Evolutionary conservation across 495 filamentous ascomycete species (phyloP).

Genomic region (Immersiella caudata): DNA sequence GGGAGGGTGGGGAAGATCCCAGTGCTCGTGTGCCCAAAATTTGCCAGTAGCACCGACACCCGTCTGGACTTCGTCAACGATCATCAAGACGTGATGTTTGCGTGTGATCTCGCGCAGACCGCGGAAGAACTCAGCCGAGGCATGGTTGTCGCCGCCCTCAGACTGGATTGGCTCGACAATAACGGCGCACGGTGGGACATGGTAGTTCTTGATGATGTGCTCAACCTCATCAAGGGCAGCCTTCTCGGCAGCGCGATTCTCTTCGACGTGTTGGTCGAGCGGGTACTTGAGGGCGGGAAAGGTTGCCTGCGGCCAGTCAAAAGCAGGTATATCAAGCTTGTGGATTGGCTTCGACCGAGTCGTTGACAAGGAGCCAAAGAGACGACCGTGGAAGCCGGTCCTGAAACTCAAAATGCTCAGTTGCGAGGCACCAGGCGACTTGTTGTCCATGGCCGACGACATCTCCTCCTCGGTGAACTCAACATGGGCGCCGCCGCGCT

Average conservation of each 20-base stretch:
- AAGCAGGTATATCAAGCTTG: slow-evolving; percentile 97
- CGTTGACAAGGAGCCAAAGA: slow-evolving; percentile 90
- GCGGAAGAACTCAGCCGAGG: slow-evolving; percentile 88
- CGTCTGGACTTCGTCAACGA: slow-evolving; percentile 98
- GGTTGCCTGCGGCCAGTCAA: slow-evolving; percentile 96
- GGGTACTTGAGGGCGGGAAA: slow-evolving; percentile 93
- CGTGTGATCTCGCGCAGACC: slow-evolving; percentile 84
- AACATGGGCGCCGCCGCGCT: slow-evolving; percentile 79
- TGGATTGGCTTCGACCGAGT: slow-evolving; percentile 97
- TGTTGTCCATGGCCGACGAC: slow-evolving; percentile 78
- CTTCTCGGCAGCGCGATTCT: slow-evolving; percentile 82
- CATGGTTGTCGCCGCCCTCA: slow-evolving; percentile 98
- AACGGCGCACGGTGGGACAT: slow-evolving; percentile 85
- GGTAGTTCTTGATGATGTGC: slow-evolving; percentile 78
- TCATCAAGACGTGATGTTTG: slow-evolving; percentile 85
- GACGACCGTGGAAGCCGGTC: slow-evolving; percentile 90
- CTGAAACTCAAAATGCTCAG: slow-evolving; percentile 93
- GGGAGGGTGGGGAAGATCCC: slow-evolving; percentile 79
- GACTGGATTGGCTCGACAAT: slow-evolving; percentile 96
- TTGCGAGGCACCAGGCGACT: slow-evolving; percentile 77
- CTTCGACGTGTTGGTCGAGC: slow-evolving; percentile 76
- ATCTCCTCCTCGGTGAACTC: slow-evolving; percentile 88
- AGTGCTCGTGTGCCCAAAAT: slow-evolving; percentile 99
- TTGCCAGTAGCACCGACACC: slow-evolving; percentile 93
- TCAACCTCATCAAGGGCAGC: slow-evolving; percentile 89